Conservation (phyloP, 176 grass and related monocot genomes). For the Triticum monococcum region DNA sequence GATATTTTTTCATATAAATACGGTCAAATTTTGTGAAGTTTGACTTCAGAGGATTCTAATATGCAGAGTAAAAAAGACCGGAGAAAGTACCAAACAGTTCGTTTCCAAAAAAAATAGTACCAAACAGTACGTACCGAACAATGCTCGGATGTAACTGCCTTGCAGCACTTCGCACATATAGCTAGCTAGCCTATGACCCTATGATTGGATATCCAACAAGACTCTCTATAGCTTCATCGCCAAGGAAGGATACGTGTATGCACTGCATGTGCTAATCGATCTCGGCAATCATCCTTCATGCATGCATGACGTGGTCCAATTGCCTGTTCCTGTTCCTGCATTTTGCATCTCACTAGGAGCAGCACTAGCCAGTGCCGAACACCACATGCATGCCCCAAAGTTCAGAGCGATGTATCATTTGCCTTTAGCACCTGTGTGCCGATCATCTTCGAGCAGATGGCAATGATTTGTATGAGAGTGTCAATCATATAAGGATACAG, state of each 20-base stretch:
- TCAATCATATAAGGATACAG: neutral
- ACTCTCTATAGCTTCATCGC: neutral
- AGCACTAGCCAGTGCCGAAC: neutral
- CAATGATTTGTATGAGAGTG: neutral
- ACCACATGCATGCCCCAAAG: neutral
- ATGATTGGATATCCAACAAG: neutral
- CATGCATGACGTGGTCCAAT: neutral
- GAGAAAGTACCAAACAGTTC: too few relatives aligned
- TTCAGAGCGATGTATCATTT: too few relatives aligned
- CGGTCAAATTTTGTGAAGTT: too few relatives aligned
- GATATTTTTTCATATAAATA: too few relatives aligned
- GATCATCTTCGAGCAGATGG: neutral
- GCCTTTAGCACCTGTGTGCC: neutral
- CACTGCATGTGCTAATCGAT: neutral
- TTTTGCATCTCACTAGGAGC: neutral
- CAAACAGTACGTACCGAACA: neutral
- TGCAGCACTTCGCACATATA: neutral
- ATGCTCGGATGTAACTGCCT: neutral
- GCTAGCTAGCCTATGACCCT: neutral
- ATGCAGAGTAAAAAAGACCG: too few relatives aligned
- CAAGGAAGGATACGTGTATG: neutral
- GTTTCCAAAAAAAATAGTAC: too few relatives aligned
- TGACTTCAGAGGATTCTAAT: too few relatives aligned
- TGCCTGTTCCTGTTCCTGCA: neutral
- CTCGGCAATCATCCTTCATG: neutral